Evolutionary conservation across 164 flowering plant species (phyloP).

Genomic region (Liriodendron chinense): DNA sequence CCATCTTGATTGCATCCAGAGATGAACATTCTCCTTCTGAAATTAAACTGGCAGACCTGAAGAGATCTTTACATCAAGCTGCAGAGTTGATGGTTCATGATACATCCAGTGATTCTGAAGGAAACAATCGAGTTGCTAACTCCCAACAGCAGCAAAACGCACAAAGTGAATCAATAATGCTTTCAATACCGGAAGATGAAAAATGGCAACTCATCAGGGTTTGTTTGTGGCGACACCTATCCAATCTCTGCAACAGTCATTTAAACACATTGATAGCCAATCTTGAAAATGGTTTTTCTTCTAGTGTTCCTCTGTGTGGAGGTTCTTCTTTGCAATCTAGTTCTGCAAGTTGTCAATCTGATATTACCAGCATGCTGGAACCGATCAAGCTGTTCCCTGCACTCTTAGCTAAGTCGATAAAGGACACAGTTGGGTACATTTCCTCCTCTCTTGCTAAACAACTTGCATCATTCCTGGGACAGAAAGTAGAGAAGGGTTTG

Average conservation of each 20-base stretch:
- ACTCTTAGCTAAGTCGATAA: conserved; percentile 37
- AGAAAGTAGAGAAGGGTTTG: conserved; percentile 40
- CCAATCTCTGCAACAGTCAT: conserved; percentile 36
- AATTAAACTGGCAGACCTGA: conserved; percentile 38
- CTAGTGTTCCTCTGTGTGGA: conserved; percentile 9
- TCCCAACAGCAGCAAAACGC: conserved; percentile 16
- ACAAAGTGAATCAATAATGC: conserved; percentile 23
- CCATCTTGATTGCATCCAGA: conserved; percentile 31
- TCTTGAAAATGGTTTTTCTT: conserved; percentile 23
- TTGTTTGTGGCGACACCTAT: conserved; percentile 65
- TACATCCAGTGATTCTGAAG: conserved; percentile 19
- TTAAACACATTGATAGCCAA: conserved; percentile 23
- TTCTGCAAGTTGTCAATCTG: conserved; percentile 23
- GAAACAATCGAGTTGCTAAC: conserved; percentile 12
- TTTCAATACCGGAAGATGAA: conserved; percentile 56
- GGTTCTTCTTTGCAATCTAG: conserved; percentile 23
- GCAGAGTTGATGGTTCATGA: conserved; percentile 22
- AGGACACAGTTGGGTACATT: conserved; percentile 33
- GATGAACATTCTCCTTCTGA: conserved; percentile 34
- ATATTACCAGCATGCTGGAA: conserved; percentile 17
- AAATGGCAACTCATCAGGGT: conserved; percentile 54
- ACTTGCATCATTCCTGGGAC: conserved; percentile 43
- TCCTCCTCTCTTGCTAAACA: conserved; percentile 50
- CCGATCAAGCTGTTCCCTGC: conserved; percentile 24
- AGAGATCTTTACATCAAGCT: conserved; percentile 31